Evolutionary conservation across 1,284 basidiomycete species (phyloP), one percentile per base, ranked within the genome.

Genomic region (Malassezia cuniculi): DNA sequence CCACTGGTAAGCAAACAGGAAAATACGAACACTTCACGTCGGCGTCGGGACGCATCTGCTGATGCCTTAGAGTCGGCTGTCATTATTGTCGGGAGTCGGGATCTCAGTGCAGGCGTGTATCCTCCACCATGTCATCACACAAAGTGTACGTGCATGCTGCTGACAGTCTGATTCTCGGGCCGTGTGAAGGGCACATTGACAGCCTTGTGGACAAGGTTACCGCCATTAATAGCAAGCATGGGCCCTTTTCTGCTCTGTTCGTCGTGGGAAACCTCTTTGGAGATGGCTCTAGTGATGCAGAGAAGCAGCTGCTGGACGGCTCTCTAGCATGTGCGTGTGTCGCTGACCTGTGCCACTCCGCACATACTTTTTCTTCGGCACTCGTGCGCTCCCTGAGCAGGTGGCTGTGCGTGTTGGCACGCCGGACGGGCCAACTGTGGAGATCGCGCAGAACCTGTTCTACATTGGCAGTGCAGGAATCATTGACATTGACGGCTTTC

Each of bases 361-460:
- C 50, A 89, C 85, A 41, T 95, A 94, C 70, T 79, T 94, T 50
- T 86, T 85, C 74, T 78, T 85, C 66, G 89, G 85, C 18, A 76
- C 31, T 5, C 21, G 1, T 20, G 34, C 5, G 15, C 44, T 34
- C 10, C 47, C 21, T 2, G 19, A 21, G 1, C 12, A 17, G 4
- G 22, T 54, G 3, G 22, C 17, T 6, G 27, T 25, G n/a, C 38
- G 15, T 11, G 19, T 51, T 2, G 17, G 12, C 8, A 26, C 24
- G 5, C 11, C 15, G 17, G 10, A 6, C 26, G 37, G 24, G 15
- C 17, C 3, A 30, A 27, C 15, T 3, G 36, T 41, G 6, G 14
- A 31, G 18, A 21, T 64, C 2, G 45, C 47, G 1, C 18, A 47
- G 6, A 52, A 60, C 31, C 36, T 66, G 28, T 49, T 24, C 32